Percentiles rank a stretch among this genome's conserved stretches.
Evolutionary conservation across 345 rosid species (phyloP).

Genomic region (Gossypium rotundifolium): DNA sequence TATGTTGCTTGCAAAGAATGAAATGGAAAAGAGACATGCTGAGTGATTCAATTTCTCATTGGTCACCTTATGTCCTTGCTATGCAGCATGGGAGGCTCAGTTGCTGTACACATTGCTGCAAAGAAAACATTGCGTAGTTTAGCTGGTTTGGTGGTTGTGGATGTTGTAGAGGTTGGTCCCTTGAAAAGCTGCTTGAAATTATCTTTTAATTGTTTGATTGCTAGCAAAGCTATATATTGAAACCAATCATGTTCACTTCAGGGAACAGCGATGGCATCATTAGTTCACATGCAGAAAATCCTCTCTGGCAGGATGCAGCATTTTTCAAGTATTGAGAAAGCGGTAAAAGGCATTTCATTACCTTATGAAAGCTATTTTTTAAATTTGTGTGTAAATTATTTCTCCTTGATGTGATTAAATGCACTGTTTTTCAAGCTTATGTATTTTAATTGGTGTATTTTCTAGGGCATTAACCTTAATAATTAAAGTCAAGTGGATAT

Average conservation of each 20-base stretch:
- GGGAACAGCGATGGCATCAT: slow-evolving; percentile 95
- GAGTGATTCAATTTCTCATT: not conserved
- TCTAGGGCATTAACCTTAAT: not conserved
- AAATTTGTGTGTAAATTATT: not conserved
- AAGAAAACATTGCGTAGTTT: slow-evolving; percentile 55
- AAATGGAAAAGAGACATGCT: not conserved
- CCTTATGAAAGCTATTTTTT: not conserved
- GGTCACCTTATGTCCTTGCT: slow-evolving; percentile 3
- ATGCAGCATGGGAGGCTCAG: slow-evolving; percentile 95
- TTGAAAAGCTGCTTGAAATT: not conserved
- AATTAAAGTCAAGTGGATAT: not conserved
- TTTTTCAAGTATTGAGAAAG: slow-evolving; percentile 79
- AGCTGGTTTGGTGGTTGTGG: slow-evolving; percentile 88
- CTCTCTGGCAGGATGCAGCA: slow-evolving; percentile 84
- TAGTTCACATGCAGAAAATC: slow-evolving; percentile 91
- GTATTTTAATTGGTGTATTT: not conserved
- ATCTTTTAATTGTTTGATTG: slow-evolving; percentile 17
- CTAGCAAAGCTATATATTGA: slow-evolving; percentile 15
- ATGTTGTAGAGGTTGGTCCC: slow-evolving; percentile 87
- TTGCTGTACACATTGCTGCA: slow-evolving; percentile 94
- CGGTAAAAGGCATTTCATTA: slow-evolving; percentile 37
- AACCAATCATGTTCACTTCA: slow-evolving; percentile 23
- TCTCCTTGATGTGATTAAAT: not conserved
- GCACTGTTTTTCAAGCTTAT: not conserved
- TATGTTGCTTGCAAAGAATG: not conserved